These are phyloP conservation scores for Solanum sejunctum DNA, from an alignment of 257 asterid genomes.

Conservation along the genomic window DNA sequence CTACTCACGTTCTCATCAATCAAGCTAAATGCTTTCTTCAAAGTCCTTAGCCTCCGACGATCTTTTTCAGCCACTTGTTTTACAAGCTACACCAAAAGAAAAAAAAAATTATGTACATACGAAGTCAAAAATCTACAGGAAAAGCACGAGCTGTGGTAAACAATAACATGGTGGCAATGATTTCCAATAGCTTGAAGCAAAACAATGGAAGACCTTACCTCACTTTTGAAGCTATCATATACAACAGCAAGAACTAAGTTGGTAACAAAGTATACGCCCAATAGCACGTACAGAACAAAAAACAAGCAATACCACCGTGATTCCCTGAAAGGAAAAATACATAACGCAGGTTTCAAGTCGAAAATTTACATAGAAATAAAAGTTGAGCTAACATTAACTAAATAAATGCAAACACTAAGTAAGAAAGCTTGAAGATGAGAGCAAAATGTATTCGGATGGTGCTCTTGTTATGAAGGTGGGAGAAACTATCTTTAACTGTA, in stretches of 20 bases:
- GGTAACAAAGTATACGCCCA: conserved; percentile 98
- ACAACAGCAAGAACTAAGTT: conserved; percentile 98
- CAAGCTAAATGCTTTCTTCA: conserved; percentile 72
- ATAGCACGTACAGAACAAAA: conserved; percentile 76
- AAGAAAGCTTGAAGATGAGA: background rate
- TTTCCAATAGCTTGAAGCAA: background rate
- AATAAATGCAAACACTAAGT: background rate
- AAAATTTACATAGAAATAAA: background rate
- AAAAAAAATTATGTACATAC: background rate
- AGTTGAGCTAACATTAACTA: background rate
- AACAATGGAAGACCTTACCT: conserved; percentile 36
- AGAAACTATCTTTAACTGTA: background rate
- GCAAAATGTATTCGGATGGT: background rate
- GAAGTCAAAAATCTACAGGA: background rate
- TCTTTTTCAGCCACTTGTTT: conserved; percentile 89
- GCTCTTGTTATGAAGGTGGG: background rate
- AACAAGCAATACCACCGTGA: conserved; percentile 82
- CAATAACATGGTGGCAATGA: background rate
- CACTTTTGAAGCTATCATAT: conserved; percentile 88
- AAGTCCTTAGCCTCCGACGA: conserved; percentile 52
- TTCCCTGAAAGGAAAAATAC: conserved; percentile 41
- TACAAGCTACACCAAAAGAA: conserved; percentile 48
- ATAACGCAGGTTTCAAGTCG: conserved; percentile 6
- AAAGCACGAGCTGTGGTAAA: background rate
- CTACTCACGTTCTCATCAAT: conserved; percentile 59